Conservation (phyloP, 192 early-diverging fungal species). For the Ambispora gerdemannii region DNA sequence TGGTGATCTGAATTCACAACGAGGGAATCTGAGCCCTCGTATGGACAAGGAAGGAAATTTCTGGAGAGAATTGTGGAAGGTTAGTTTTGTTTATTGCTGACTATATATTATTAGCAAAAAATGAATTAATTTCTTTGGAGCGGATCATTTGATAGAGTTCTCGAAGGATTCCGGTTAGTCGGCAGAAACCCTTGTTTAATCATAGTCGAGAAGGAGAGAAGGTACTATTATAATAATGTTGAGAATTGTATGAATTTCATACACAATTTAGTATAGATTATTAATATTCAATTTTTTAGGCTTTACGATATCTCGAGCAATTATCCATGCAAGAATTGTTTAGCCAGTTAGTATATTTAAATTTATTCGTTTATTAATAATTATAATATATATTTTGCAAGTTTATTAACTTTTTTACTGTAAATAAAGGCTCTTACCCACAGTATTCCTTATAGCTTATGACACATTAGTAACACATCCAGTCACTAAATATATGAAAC, state of each 20-base stretch:
- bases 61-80: constrained; percentile 85
- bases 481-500: constrained; percentile 41
- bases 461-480: constrained; percentile 66
- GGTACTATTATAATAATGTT: too few species aligned
- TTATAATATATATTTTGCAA: background rate
- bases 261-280: constrained; percentile 32
- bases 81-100: constrained; percentile 28
- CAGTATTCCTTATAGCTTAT: constrained; percentile 71
- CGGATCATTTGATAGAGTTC: constrained; percentile 31
- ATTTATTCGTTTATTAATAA: too few species aligned
- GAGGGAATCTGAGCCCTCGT: constrained; percentile 65
- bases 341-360: constrained; percentile 41
- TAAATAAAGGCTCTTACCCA: constrained; percentile 61
- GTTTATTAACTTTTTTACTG: background rate
- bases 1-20: constrained; percentile 34
- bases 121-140: too few species aligned
- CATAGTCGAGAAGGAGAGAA: constrained; percentile 72
- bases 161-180: constrained; percentile 56
- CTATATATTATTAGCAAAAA: background rate
- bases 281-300: constrained; percentile 25
- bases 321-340: constrained; percentile 55
- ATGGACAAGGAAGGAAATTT: constrained; percentile 80
- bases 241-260: constrained; percentile 14
- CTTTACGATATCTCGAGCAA: constrained; percentile 63
- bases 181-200: constrained; percentile 83